Percentiles rank a stretch among this genome's conserved stretches.
Evolutionary conservation across 2,329 filamentous ascomycete genomes (phyloP).

Genomic region (Verticillium zaregamsianum): DNA sequence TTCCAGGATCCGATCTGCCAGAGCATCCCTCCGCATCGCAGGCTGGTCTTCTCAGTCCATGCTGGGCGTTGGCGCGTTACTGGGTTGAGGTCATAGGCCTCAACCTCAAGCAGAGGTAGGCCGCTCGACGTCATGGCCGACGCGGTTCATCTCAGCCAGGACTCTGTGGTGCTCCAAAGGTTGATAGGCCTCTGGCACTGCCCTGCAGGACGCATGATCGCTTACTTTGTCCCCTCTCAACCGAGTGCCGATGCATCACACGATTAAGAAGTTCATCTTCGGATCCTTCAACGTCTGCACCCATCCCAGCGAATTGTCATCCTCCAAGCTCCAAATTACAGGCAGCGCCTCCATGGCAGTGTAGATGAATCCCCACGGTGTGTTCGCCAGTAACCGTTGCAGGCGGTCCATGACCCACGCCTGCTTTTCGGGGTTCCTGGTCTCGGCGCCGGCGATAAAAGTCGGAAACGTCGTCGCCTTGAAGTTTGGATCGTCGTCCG

Average conservation of each 20-base stretch:
- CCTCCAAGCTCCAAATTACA: slow-evolving; percentile 36
- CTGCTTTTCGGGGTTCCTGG: slow-evolving; percentile 34
- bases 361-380: slow-evolving; percentile 45
- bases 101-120: too few species aligned
- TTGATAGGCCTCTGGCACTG: too few species aligned
- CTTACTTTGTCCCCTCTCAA: background rate
- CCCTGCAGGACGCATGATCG: too few species aligned
- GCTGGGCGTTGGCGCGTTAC: too few species aligned
- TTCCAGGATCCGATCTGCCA: too few species aligned
- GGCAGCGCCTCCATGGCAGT: slow-evolving; percentile 41
- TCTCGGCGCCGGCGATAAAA: slow-evolving; percentile 52
- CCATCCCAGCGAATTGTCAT: slow-evolving; percentile 30
- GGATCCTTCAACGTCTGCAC: slow-evolving; percentile 37
- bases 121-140: too few species aligned
- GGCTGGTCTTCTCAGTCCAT: too few species aligned
- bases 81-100: too few species aligned
- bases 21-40: too few species aligned
- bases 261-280: slow-evolving; percentile 38
- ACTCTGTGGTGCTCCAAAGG: too few species aligned
- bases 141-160: background rate
- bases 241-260: slow-evolving; percentile 18
- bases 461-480: slow-evolving; percentile 55
- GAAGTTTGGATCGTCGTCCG: slow-evolving; percentile 45
- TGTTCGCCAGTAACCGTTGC: slow-evolving; percentile 31
- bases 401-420: slow-evolving; percentile 46